Base-by-base conservation (phyloP, 495 filamentous ascomycete genomes). In the Aspergillus leporis region DNA sequence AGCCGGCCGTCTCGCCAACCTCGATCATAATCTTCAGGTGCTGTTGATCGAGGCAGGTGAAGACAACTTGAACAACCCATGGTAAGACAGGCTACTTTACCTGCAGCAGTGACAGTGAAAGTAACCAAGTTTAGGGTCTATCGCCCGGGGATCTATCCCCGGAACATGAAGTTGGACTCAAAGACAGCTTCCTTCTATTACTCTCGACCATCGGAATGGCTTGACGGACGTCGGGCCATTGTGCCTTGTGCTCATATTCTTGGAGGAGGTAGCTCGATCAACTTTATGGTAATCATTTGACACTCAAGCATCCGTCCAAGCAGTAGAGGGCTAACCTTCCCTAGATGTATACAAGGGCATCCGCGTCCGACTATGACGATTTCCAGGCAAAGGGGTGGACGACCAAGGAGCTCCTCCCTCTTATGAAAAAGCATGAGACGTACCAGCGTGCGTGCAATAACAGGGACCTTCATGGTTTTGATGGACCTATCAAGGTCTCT, bases 161-260 rank as follows among this genome's bases (percentile, higher is more conserved):
- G 80, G 21, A 91, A 92, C 71, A 90, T 92, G 87, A 90, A 90
- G 68, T 73, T 92, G 62, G 90, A 93, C 75, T 90, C 87, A 41
- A 92, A 91, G 75, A 92, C 89, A n/a, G 90, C 90, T 30, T 87
- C 87, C 0, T 93, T 93, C 74, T 94, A 94, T 66, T 80, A 92
- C 65, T 90, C 88, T 3, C 80, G 86, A 41, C 89, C 88, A 6
- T 91, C 88, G 0, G 83, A 90, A 72, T 85, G 84, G 74, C 79
- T 92, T 25, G 81, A 78, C 65, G 89, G 89, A 10, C 82, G 90
- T 28, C 81, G 83, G 59, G 88, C 90, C 16, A 82, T 93, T 58
- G 90, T 94, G 14, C 90, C 90, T 2, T 91, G 88, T 68, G 90
- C 89, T 30, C 85, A 92, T 60, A 78, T 94, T 38, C 78, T 92